phyloP scores from a whole-genome alignment of 2,329 filamentous ascomycete genomes.

The Coniochaeta pulveracea region DNA sequence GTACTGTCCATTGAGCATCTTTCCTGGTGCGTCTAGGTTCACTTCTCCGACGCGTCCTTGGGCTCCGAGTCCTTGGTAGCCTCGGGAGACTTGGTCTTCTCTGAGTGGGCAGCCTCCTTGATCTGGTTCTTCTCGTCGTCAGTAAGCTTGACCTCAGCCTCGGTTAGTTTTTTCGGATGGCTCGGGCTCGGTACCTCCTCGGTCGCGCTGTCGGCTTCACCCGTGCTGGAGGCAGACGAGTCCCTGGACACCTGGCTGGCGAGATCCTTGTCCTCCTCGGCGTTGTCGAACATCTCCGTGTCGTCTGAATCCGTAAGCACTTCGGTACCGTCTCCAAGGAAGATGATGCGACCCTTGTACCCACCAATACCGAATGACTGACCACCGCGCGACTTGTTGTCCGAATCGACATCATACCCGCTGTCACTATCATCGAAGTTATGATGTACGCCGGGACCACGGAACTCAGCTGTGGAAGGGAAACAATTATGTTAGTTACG shows the following conservation, averaged over 20 bases:
- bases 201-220: conserved; percentile 8
- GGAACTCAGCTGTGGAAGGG: conserved; percentile 60
- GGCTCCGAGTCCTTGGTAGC: too few species aligned
- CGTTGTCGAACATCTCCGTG: conserved; percentile 84
- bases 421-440: conserved; percentile 72
- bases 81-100: not conserved
- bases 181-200: not conserved
- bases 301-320: conserved; percentile 81
- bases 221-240: conserved; percentile 16
- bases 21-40: too few species aligned
- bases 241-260: conserved; percentile 71
- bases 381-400: conserved; percentile 42
- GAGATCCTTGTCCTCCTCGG: conserved; percentile 75
- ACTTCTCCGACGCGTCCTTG: conserved; percentile 1
- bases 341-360: conserved; percentile 79
- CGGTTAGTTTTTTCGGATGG: not conserved
- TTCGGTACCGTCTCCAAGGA: conserved; percentile 91
- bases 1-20: not conserved
- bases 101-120: not conserved
- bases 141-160: too few species aligned
- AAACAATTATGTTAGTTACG: conserved; percentile 13
- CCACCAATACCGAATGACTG: conserved; percentile 56
- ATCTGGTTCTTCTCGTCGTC: conserved; percentile 4
- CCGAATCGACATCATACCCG: conserved; percentile 65
- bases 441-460: conserved; percentile 70